Evolutionary conservation across 495 filamentous ascomycete species (phyloP), one percentile per base, ranked within the genome.

Genomic region (Penicillium odoratum): DNA sequence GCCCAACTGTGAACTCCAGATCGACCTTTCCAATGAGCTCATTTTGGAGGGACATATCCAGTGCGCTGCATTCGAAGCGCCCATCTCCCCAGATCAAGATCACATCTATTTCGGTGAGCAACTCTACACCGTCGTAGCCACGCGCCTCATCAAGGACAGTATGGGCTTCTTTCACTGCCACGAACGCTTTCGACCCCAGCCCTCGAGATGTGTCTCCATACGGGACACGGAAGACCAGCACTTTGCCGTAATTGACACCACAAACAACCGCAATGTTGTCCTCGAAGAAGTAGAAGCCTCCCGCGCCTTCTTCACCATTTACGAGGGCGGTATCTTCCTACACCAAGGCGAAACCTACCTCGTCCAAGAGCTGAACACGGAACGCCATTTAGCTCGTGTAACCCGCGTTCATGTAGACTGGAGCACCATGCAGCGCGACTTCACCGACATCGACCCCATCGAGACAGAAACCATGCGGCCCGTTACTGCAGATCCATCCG

Each of bases 241-340:
- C 64, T 97, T 97, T 66, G 92, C 93, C 55, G 90, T 98, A 53
- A 83, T 98, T 55, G 92, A 98, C 78, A 89, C 85, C 38, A 95
- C 89, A 0, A 82, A 93, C 59, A 83, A 84, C 49, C 84, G 83
- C 38, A 97, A 98, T 71, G 69, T 86, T 3, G 87, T 99, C 5
- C 82, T 99, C 4, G 94, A 99, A 78, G 91, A 96, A 71, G 82
- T 98, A n/a, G 94, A 98, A 69, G 91, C 92, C 15, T 94, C 91
- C 6, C 86, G 95, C 16, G 94, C 95, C 3, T 92, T 92, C 73
- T 97, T 98, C 74, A 95, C 92, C 42, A 85, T 98, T 61, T 98
- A 98, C 69, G 93, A 98, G 77, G 94, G 95, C 29, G 94, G 90
- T 54, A 97, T 99, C 60, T 99, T 96, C 80, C 83, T 98, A 6